These are phyloP conservation scores for Hypomyces perniciosus DNA, from an alignment of 2,329 filamentous ascomycete species.

Conservation along the genomic window DNA sequence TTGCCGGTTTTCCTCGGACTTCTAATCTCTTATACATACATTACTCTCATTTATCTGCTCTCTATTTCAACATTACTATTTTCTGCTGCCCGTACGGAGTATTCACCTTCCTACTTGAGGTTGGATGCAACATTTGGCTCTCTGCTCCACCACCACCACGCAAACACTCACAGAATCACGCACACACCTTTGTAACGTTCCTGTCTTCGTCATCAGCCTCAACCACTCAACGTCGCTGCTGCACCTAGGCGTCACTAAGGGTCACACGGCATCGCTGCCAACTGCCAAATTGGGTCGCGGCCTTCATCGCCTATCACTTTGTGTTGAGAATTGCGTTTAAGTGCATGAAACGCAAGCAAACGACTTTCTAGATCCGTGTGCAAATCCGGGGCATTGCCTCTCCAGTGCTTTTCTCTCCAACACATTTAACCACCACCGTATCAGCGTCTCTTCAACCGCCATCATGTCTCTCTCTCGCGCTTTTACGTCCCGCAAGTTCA, in stretches of 20 bases:
- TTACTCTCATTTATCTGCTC: not conserved
- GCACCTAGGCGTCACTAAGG: conserved; percentile 3
- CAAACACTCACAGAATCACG: not conserved
- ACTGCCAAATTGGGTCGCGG: conserved; percentile 12
- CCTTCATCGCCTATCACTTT: not conserved
- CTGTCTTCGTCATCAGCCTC: conserved; percentile 8
- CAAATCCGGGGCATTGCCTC: no score
- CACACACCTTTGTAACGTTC: conserved; percentile 10
- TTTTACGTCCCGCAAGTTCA: conserved; percentile 63
- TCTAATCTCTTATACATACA: no score
- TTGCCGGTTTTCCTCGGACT: not conserved
- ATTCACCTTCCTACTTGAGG: conserved; percentile 14
- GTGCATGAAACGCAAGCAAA: no score
- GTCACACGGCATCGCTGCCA: conserved; percentile 11
- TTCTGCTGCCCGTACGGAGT: not conserved
- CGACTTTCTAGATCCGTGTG: no score
- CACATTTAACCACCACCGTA: not conserved
- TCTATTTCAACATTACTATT: not conserved
- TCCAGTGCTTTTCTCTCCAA: not conserved
- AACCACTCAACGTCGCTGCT: not conserved
- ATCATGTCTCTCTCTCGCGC: conserved; percentile 59
- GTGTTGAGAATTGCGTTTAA: not conserved
- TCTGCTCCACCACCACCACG: not conserved
- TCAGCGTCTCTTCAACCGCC: conserved; percentile 3
- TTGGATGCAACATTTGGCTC: conserved; percentile 9